Evolutionary conservation across 305 asterid genomes (phyloP).

Genomic region (Solanum hybrid): DNA sequence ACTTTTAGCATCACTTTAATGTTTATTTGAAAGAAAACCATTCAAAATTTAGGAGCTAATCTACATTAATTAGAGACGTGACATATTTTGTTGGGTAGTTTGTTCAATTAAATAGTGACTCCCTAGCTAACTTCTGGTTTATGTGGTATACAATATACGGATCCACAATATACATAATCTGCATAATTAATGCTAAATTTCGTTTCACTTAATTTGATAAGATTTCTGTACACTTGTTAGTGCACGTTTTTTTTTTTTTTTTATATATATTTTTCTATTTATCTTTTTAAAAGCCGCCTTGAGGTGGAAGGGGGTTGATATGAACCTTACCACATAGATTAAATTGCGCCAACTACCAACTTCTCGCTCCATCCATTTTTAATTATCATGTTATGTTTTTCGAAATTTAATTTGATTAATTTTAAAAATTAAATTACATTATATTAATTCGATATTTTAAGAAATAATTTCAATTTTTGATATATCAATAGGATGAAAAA

Average conservation of each 20-base stretch:
- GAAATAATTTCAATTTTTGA: no score
- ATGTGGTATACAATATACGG: background rate
- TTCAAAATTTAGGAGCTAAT: background rate
- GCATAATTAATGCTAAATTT: background rate
- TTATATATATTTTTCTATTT: background rate
- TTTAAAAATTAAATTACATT: rapidly evolving
- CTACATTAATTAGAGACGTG: background rate
- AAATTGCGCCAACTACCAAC: background rate
- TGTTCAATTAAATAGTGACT: background rate
- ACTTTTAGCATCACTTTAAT: background rate
- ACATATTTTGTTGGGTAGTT: background rate
- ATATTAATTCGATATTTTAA: no score
- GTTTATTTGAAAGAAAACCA: background rate
- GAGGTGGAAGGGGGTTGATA: background rate
- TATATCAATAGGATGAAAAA: no score
- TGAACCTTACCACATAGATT: background rate
- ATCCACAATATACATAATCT: background rate
- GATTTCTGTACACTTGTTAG: background rate
- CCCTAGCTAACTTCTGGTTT: background rate
- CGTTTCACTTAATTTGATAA: background rate
- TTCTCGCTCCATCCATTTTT: no score
- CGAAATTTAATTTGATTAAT: no score
- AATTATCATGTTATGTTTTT: no score
- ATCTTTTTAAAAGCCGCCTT: background rate
- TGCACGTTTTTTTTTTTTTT: background rate